Conservation (phyloP, 768 basidiomycete genomes). For the Tricholoma sp. region DNA sequence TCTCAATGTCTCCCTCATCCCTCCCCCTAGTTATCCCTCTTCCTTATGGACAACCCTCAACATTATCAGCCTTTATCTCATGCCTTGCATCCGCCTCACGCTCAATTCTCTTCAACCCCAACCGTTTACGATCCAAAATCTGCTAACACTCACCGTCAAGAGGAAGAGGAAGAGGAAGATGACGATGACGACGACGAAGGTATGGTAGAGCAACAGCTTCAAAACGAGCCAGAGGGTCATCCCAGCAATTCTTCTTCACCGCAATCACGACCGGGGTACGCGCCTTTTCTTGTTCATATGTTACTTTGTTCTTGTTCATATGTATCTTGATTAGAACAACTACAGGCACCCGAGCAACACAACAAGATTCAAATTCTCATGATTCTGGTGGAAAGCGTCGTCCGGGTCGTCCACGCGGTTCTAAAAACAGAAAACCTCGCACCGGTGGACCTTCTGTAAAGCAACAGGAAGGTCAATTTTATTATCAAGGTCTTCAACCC, state of each 20-base stretch:
- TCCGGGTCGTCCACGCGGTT: constrained; percentile 76
- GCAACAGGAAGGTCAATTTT: constrained; percentile 35
- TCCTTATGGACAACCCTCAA: constrained; percentile 62
- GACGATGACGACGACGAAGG: constrained; percentile 76
- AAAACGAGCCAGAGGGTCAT: constrained; percentile 38
- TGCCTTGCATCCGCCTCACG: constrained; percentile 59
- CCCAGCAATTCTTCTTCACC: constrained; percentile 34
- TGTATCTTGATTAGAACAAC: constrained; percentile 14
- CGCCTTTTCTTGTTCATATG: constrained; percentile 2
- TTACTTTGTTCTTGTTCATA: constrained; percentile 4
- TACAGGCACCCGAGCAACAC: constrained; percentile 20
- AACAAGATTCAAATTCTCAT: constrained; percentile 21
- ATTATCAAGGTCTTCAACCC: constrained; percentile 35
- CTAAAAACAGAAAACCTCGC: constrained; percentile 62
- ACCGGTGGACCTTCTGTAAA: constrained; percentile 23
- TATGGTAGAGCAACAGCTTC: constrained; percentile 64
- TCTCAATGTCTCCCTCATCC: constrained; percentile 1
- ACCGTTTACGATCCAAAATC: constrained; percentile 19
- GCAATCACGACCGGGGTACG: constrained; percentile 26
- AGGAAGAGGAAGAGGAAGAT: constrained; percentile 41
- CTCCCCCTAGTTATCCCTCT: constrained; percentile 1
- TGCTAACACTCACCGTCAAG: constrained; percentile 21
- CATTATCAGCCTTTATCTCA: constrained; percentile 79
- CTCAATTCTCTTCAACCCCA: constrained; percentile 20
- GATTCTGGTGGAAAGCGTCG: constrained; percentile 57